phyloP scores from a whole-genome alignment of 768 basidiomycete genomes.

The Termitomyces bulborhizus region DNA sequence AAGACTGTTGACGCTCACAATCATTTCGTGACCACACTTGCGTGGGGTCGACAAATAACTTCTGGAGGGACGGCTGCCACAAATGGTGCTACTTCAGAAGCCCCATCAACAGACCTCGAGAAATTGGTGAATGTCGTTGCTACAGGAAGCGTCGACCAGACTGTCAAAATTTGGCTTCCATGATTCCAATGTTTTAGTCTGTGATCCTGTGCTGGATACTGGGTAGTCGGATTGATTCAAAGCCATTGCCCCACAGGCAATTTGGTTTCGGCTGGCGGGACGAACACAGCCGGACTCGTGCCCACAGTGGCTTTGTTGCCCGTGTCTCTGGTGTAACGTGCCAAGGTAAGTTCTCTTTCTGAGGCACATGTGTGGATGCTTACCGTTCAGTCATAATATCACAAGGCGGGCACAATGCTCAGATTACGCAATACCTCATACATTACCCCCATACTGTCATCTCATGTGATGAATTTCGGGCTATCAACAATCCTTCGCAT shows the following conservation, averaged over 20 bases:
- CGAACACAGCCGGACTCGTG: constrained; percentile 3
- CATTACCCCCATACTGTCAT: constrained; percentile 10
- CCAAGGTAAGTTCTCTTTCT: constrained; percentile 10
- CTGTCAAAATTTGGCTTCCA: constrained; percentile 60
- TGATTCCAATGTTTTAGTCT: constrained; percentile 20
- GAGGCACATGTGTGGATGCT: background rate
- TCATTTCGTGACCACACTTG: constrained; percentile 75
- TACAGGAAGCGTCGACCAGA: constrained; percentile 64
- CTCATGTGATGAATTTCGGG: constrained; percentile 8
- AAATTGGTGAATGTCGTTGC: constrained; percentile 67
- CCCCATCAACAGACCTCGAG: constrained; percentile 33
- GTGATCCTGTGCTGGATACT: background rate
- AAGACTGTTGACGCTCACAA: constrained; percentile 86
- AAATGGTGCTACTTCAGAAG: constrained; percentile 21
- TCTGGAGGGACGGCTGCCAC: constrained; percentile 31
- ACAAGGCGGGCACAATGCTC: constrained; percentile 4
- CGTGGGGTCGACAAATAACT: constrained; percentile 65
- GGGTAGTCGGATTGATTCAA: background rate
- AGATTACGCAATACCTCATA: constrained; percentile 12
- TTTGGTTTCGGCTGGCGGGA: background rate
- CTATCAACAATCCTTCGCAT: constrained; percentile 16
- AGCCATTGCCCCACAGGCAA: constrained; percentile 1
- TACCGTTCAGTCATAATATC: background rate
- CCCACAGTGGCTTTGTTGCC: constrained; percentile 6
- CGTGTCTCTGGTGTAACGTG: constrained; percentile 8